phyloP scores from a whole-genome alignment of 23 red algal species.

The Gracilaria vermiculophylla region DNA sequence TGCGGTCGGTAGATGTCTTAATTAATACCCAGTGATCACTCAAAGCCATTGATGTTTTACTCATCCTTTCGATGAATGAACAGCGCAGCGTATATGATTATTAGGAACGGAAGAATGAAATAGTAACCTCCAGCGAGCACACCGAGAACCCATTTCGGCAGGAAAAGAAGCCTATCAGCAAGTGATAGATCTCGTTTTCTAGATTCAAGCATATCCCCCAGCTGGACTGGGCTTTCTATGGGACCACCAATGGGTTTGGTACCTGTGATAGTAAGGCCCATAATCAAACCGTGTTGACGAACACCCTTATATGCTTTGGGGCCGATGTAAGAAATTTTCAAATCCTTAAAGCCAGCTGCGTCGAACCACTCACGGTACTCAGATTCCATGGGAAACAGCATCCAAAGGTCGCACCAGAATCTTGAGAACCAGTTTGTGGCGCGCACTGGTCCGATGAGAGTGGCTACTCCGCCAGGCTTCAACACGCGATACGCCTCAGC shows the following conservation, averaged over 20 bases:
- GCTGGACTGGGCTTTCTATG: conserved; percentile 61
- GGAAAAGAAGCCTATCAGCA: conserved; percentile 75
- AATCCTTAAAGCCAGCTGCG: conserved; percentile 79
- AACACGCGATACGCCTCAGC: conserved; percentile 93
- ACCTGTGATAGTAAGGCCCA: conserved; percentile 89
- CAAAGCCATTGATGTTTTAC: neutral
- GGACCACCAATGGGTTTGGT: conserved; percentile 70
- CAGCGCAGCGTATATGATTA: conserved; percentile 92
- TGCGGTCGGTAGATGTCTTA: too few species aligned
- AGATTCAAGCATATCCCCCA: conserved; percentile 88
- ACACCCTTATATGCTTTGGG: conserved; percentile 95
- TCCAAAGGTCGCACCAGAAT: conserved; percentile 98
- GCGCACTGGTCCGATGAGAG: conserved; percentile 92
- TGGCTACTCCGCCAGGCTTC: conserved; percentile 84
- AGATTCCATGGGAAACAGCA: conserved; percentile 94
- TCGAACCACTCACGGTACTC: conserved; percentile 92
- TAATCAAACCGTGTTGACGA: conserved; percentile 91
- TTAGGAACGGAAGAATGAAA: conserved; percentile 90
- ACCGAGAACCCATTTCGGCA: conserved; percentile 80
- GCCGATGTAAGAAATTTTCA: conserved; percentile 90
- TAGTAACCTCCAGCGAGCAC: conserved; percentile 92
- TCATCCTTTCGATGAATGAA: conserved; percentile 74
- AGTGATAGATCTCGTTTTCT: conserved; percentile 50
- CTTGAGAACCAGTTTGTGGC: conserved; percentile 92
- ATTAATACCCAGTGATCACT: too few species aligned